Evolutionary conservation across 2,329 filamentous ascomycete genomes (phyloP).

Genomic region (Apiospora pterosperma): DNA sequence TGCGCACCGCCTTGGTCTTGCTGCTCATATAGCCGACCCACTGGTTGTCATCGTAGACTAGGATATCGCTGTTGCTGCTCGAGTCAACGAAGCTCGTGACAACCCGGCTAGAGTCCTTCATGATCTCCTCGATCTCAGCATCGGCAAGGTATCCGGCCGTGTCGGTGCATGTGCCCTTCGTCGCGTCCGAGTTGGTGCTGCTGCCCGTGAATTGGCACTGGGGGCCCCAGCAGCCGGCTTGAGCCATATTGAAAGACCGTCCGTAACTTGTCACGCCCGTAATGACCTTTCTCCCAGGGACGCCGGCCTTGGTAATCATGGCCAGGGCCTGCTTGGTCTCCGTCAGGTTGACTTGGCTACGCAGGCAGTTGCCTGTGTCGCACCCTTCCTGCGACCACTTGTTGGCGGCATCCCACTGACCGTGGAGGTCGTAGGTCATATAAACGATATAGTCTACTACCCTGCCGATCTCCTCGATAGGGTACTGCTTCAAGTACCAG

Average conservation of each 20-base stretch:
- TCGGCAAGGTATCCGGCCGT: constrained; percentile 35
- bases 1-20: constrained; percentile 10
- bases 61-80: constrained; percentile 14
- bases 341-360: constrained; percentile 32
- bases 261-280: constrained; percentile 34
- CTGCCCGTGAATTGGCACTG: constrained; percentile 30
- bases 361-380: constrained; percentile 29
- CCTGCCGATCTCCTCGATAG: constrained; percentile 15
- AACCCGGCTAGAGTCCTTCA: constrained; percentile 6
- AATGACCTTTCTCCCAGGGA: constrained; percentile 26
- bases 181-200: constrained; percentile 20
- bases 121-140: constrained; percentile 34
- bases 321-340: constrained; percentile 16
- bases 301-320: constrained; percentile 29
- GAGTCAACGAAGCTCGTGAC: constrained; percentile 11
- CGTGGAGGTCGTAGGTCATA: constrained; percentile 21
- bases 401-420: constrained; percentile 30
- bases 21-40: constrained; percentile 16
- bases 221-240: constrained; percentile 24
- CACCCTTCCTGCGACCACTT: constrained; percentile 20
- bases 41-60: constrained; percentile 17
- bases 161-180: constrained; percentile 30
- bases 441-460: constrained; percentile 21
- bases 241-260: constrained; percentile 29
- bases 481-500: constrained; percentile 28